Evolutionary conservation across 2,329 filamentous ascomycete genomes (phyloP), one percentile per base, ranked within the genome.

Genomic region (Botrytis elliptica): DNA sequence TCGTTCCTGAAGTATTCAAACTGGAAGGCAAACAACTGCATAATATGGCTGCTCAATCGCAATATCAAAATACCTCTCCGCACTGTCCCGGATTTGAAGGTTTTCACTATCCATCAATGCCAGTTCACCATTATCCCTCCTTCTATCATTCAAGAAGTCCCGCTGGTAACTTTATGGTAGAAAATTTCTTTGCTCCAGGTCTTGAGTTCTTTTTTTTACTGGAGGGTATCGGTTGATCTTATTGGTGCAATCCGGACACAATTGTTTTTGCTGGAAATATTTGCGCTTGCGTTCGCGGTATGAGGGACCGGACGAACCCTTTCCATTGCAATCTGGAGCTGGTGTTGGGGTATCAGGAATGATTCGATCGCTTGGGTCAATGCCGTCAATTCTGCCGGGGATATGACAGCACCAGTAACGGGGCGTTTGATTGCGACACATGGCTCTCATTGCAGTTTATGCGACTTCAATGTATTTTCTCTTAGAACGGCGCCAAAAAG

Each of bases 381-480:
- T 46, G 7, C 20, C 20, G 20, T 22, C 20, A 22, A 49, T n/a
- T 52, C 10, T 25, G 10, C 5, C 25, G 49, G 10, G 9, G 1
- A 14, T 6, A 52, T 52, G 25, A 14, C 49, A 52, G 25, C 49
- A 55, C 52, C n/a, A 55, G 52, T 29, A 18, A 29, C 14, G n/a
- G 8, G 25, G n/a, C 3, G 52, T 29, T 55, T 16, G 0, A 4
- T 29, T 55, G n/a, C 25, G 14, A 29, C 14, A 55, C 14, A 55
- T 55, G 25, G 5, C n/a, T n/a, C 4, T 29, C 18, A 25, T 52
- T 25, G 10, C 22, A 52, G 4, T 25, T n/a, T 5, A 55, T 29
- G 12, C 2, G 12, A 12, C 1, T 55, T 29, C 29, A 0, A 7
- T 4, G 25, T 29, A 14, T 3, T n/a, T 5, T n/a, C 2, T n/a